Evolutionary conservation across 2,329 filamentous ascomycete genomes (phyloP).

Genomic region (Coniochaeta hoffmannii): DNA sequence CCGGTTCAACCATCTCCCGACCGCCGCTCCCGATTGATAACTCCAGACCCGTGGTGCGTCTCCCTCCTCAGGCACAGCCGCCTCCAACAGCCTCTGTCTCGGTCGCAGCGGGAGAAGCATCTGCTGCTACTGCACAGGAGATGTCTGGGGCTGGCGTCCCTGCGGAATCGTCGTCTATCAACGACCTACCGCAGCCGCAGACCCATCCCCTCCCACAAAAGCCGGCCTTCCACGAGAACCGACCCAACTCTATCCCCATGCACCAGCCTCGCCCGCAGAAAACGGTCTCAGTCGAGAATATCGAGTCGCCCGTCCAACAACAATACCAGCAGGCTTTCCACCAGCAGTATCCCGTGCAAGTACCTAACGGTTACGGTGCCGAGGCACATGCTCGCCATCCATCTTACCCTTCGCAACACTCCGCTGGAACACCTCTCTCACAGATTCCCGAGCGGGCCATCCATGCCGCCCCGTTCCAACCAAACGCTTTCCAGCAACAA

Average conservation of each 20-base stretch:
- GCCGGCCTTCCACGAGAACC: constrained; percentile 50
- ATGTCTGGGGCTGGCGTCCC: neutral
- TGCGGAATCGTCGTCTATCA: constrained; percentile 35
- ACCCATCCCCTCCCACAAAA: constrained; percentile 51
- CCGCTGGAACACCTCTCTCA: constrained; percentile 73
- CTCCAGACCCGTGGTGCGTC: constrained; percentile 68
- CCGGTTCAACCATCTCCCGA: constrained; percentile 68
- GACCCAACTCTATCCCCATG: constrained; percentile 57
- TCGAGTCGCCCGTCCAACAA: constrained; percentile 67
- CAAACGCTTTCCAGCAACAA: constrained; percentile 55
- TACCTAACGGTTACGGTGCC: constrained; percentile 48
- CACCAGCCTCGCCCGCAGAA: constrained; percentile 95
- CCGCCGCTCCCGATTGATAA: constrained; percentile 54
- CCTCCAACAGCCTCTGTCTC: constrained; percentile 14
- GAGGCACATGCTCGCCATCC: constrained; percentile 59
- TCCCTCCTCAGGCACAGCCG: constrained; percentile 55
- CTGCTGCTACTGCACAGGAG: neutral
- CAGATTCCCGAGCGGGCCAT: constrained; percentile 91
- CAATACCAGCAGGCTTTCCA: constrained; percentile 78
- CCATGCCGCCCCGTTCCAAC: constrained; percentile 85
- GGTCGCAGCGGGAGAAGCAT: constrained; percentile 3
- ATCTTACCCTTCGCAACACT: constrained; percentile 63
- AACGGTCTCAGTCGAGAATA: constrained; percentile 83
- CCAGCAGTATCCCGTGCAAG: constrained; percentile 80
- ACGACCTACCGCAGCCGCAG: constrained; percentile 49